A percentile compares a stretch with the other conserved stretches of the same genome.
Evolutionary conservation across 495 filamentous ascomycete genomes (phyloP).

Genomic region (Penicillium manginii): DNA sequence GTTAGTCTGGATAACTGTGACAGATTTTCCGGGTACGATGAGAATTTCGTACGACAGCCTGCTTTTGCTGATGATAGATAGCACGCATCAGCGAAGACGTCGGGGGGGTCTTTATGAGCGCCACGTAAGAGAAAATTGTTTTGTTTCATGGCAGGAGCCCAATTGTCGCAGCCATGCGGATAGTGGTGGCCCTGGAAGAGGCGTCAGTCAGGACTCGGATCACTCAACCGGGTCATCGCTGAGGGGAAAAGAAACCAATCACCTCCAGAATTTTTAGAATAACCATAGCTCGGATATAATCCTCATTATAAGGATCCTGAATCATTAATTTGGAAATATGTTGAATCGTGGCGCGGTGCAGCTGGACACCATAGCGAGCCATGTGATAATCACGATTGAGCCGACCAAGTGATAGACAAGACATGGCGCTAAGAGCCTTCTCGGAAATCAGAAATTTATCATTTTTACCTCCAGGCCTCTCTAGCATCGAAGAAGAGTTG

Average conservation of each 20-base stretch:
- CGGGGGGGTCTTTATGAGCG: not conserved
- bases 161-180: constrained; percentile 2
- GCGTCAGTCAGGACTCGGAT: not conserved
- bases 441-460: constrained; percentile 4
- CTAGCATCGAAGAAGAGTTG: not conserved
- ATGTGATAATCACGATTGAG: constrained; percentile 4
- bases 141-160: not conserved
- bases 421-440: not conserved
- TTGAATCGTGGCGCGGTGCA: not conserved
- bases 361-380: constrained; percentile 3
- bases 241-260: not conserved
- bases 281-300: constrained; percentile 1
- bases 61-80: constrained; percentile 6
- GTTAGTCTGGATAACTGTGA: not conserved
- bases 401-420: constrained; percentile 1
- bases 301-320: constrained; percentile 5
- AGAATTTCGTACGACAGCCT: not conserved
- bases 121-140: not conserved
- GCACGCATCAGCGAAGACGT: not conserved
- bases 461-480: not conserved
- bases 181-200: not conserved
- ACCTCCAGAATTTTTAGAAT: constrained; percentile 3
- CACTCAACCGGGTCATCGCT: not conserved
- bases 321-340: constrained; percentile 5
- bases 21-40: not conserved